Base-by-base conservation (phyloP, 768 basidiomycete species). In the Mycena filopes region DNA sequence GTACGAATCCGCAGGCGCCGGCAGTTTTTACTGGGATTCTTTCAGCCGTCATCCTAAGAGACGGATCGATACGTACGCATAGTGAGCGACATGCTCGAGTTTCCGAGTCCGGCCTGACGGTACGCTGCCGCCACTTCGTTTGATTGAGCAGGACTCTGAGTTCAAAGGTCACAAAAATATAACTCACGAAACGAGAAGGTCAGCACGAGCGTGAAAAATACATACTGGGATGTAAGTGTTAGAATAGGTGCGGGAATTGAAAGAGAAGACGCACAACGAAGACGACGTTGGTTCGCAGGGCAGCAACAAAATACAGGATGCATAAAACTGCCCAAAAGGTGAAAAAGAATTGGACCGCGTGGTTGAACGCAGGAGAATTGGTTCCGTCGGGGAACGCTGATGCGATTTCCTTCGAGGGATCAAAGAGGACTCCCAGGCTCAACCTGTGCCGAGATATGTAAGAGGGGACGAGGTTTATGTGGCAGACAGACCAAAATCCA, bases 401-500 rank as follows among this genome's bases (percentile, higher is more conserved):
- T 4, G 67, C 67, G n/a, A 71, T 60, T 29, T 45, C 56, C 25
- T 71, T 67, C 15, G 57, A 55, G 2, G 70, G 70, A 21, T 71
- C 70, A 33, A 58, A 61, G 1, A 71, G 20, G 15, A 62, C 55
- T 0, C 60, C 70, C 21, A 71, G 60, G 50, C 60, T 58, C 26
- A 71, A 46, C 70, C 70, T 71, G 46, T 25, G 0, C 13, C 6
- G n/a, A 20, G n/a, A 12, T 20, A n/a, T 25, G 10, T 1, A 28
- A 40, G 36, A 23, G 11, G 46, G 41, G n/a, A n/a, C n/a, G n/a
- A n/a, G 12, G 36, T 23, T 45, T 3, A n/a, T n/a, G n/a, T n/a
- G n/a, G n/a, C n/a, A 41, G 13, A 60, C 60, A 10, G 18, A 67
- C 70, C 70, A 71, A 53, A 66, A 68, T 40, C 67, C 70, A 3